These are phyloP conservation scores for Sugiyamaella novakii DNA, from an alignment of 1,139 yeast species.

Conservation along the genomic window DNA sequence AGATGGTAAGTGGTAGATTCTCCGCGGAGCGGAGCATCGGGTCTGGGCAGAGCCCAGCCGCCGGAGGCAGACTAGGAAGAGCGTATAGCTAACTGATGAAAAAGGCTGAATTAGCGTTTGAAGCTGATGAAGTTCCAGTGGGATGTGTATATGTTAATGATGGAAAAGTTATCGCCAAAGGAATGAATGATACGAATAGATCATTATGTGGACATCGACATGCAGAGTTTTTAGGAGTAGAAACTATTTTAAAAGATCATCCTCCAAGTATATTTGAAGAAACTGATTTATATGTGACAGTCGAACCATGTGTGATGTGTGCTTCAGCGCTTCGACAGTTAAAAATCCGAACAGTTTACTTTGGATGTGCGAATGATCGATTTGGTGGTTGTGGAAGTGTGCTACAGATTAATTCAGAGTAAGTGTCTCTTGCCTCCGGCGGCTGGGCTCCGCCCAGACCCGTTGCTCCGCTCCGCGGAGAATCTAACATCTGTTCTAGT, in stretches of 20 bases:
- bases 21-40: background rate
- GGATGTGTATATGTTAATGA: constrained; percentile 64
- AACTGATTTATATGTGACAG: constrained; percentile 81
- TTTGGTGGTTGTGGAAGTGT: constrained; percentile 98
- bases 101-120: constrained; percentile 61
- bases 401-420: constrained; percentile 59
- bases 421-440: constrained; percentile 6
- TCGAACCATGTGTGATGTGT: constrained; percentile 99
- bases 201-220: constrained; percentile 84
- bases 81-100: constrained; percentile 21
- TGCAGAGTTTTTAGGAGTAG: constrained; percentile 87
- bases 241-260: constrained; percentile 47
- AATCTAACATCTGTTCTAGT: no score
- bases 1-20: constrained; percentile 39
- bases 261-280: constrained; percentile 48
- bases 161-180: constrained; percentile 64
- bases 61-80: background rate
- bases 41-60: constrained; percentile 11
- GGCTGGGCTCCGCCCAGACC: constrained; percentile 10
- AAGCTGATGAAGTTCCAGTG: constrained; percentile 69
- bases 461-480: constrained; percentile 7
- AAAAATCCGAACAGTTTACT: constrained; percentile 69
- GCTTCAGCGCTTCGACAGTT: constrained; percentile 88
- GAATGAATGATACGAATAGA: constrained; percentile 87
- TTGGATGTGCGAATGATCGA: constrained; percentile 92